A percentile compares a stretch with the other conserved stretches of the same genome.
These are phyloP conservation scores for Leccinum pallidistipes DNA, from an alignment of 1,284 basidiomycete genomes.

Conservation along the genomic window DNA sequence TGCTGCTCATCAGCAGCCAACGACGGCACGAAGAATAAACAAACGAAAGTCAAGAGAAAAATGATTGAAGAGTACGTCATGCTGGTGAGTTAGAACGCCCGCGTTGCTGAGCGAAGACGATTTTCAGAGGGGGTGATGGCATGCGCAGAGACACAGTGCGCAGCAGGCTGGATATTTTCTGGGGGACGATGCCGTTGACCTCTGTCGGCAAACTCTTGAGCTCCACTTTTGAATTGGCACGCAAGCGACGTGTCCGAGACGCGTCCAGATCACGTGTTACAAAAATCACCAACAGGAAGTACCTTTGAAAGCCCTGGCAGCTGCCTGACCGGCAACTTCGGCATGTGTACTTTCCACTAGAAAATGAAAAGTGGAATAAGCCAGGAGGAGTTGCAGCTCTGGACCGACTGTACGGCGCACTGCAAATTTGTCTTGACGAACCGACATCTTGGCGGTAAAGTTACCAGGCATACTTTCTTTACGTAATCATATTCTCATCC, in stretches of 20 bases:
- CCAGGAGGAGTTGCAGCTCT: neutral
- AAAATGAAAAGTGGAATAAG: neutral
- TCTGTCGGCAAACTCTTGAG: conserved; percentile 21
- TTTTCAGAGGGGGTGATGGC: conserved; percentile 6
- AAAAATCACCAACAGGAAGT: conserved; percentile 15
- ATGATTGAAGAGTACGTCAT: neutral
- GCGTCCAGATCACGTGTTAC: conserved; percentile 29
- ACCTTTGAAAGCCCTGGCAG: neutral
- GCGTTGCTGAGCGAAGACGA: neutral
- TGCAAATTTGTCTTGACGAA: neutral
- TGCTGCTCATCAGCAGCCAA: conserved; percentile 37
- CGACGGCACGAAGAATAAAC: conserved; percentile 14
- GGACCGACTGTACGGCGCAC: neutral
- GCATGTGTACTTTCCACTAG: neutral
- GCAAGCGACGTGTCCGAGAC: conserved; percentile 4
- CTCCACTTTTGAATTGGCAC: conserved; percentile 10
- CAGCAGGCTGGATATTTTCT: neutral
- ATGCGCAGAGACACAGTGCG: conserved; percentile 6
- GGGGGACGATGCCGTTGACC: conserved; percentile 23
- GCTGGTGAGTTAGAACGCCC: neutral
- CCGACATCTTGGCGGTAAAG: too few relatives aligned
- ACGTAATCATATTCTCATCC: too few relatives aligned
- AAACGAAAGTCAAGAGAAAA: conserved; percentile 1
- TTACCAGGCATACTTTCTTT: too few relatives aligned
- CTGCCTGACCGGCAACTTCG: neutral